Conservation (phyloP, 140 eudicot species). For the Cichorium intybus region DNA sequence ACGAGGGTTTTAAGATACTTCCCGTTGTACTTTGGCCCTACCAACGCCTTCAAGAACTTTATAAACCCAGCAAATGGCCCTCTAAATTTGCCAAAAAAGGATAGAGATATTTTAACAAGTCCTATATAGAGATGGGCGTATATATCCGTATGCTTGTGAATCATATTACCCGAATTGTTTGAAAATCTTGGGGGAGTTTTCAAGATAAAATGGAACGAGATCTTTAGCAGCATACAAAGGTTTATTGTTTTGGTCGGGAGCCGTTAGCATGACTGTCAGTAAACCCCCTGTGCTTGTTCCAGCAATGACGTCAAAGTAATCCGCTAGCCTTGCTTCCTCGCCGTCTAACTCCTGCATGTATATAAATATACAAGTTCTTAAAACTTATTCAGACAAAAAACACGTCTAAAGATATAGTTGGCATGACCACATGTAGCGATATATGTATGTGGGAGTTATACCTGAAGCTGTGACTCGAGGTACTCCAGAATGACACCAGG, state of each 20-base stretch:
- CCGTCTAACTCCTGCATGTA: slow-evolving; percentile 59
- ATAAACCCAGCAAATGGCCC: slow-evolving; percentile 43
- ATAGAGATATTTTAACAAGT: neutral
- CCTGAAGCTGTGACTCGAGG: slow-evolving; percentile 68
- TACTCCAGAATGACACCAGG: slow-evolving; percentile 53
- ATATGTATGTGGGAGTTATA: neutral
- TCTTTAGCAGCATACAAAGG: slow-evolving; percentile 72
- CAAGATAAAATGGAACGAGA: slow-evolving; percentile 42
- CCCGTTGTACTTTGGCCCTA: slow-evolving; percentile 54
- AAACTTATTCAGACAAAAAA: neutral
- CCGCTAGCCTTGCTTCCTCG: slow-evolving; percentile 54
- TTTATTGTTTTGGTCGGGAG: slow-evolving; percentile 46
- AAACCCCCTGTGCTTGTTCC: slow-evolving; percentile 77
- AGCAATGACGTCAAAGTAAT: slow-evolving; percentile 63
- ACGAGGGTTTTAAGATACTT: slow-evolving; percentile 43
- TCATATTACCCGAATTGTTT: slow-evolving; percentile 46
- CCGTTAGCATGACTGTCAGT: slow-evolving; percentile 55
- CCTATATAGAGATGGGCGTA: neutral
- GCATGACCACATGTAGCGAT: neutral
- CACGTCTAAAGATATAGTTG: neutral
- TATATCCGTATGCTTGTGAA: neutral
- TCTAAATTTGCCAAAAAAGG: slow-evolving; percentile 11
- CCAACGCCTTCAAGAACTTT: slow-evolving; percentile 17
- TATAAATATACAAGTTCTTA: neutral
- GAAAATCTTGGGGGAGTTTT: slow-evolving; percentile 54